Conservation (phyloP, 2,329 filamentous ascomycete genomes). For the Cryoendolithus antarcticus region DNA sequence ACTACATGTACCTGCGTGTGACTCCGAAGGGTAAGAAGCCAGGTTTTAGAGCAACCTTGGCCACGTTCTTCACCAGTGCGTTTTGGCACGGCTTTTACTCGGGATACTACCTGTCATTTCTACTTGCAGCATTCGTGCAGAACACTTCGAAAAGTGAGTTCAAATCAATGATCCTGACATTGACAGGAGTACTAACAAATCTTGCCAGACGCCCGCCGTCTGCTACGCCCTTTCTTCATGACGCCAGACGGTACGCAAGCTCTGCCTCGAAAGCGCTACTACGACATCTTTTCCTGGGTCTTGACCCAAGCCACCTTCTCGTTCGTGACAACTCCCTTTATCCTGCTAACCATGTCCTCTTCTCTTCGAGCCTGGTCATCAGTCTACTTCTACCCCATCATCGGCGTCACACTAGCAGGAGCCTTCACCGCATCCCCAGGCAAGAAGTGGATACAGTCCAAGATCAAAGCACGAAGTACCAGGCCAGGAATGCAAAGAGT, state of each 20-base stretch:
- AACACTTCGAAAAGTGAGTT: slow-evolving; percentile 83
- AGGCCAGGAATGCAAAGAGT: slow-evolving; percentile 16
- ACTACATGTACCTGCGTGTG: slow-evolving; percentile 90
- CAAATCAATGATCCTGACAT: too few relatives aligned
- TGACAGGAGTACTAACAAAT: too few relatives aligned
- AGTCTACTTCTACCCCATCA: slow-evolving; percentile 76
- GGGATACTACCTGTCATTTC: slow-evolving; percentile 85
- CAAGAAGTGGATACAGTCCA: slow-evolving; percentile 39
- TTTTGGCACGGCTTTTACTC: slow-evolving; percentile 98
- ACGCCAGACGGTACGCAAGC: slow-evolving; percentile 60
- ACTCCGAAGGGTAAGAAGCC: slow-evolving; percentile 94
- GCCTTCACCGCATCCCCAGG: slow-evolving; percentile 70
- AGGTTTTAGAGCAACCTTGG: slow-evolving; percentile 85
- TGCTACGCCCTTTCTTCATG: slow-evolving; percentile 86
- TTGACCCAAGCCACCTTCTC: slow-evolving; percentile 72
- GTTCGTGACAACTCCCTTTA: slow-evolving; percentile 74
- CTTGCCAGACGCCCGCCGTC: slow-evolving; percentile 65
- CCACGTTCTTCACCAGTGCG: slow-evolving; percentile 86
- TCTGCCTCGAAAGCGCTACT: slow-evolving; percentile 65
- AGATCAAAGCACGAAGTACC: slow-evolving; percentile 26
- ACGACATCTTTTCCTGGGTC: slow-evolving; percentile 66
- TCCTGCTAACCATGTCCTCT: slow-evolving; percentile 60
- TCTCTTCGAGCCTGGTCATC: slow-evolving; percentile 68
- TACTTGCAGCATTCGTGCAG: slow-evolving; percentile 82
- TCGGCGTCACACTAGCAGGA: slow-evolving; percentile 53